Percentiles rank a stretch among this genome's conserved stretches.
These are phyloP conservation scores for Nepenthes mirabilis DNA, from an alignment of 148 eudicot genomes.

Conservation along the genomic window DNA sequence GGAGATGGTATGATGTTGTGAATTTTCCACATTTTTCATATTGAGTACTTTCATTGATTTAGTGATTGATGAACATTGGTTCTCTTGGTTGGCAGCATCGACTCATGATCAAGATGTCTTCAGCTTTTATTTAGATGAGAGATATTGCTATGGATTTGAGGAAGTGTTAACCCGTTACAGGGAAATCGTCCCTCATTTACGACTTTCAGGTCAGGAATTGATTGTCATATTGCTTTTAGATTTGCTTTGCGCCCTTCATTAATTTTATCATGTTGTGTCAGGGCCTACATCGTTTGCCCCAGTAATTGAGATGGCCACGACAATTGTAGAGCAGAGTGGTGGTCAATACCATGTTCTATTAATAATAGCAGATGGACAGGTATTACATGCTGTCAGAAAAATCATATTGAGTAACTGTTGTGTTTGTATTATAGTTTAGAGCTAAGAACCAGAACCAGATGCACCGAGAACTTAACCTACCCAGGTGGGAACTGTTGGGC, in stretches of 20 bases:
- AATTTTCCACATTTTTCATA: conserved; percentile 1
- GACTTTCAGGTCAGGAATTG: conserved; percentile 60
- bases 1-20: conserved; percentile 63
- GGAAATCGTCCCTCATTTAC: conserved; percentile 64
- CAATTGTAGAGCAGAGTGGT: conserved; percentile 81
- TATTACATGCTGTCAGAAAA: not conserved
- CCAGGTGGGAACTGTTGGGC: too few relatives aligned
- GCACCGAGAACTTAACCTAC: too few relatives aligned
- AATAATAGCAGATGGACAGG: conserved; percentile 87
- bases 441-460: too few relatives aligned
- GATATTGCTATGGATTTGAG: conserved; percentile 78
- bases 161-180: conserved; percentile 68
- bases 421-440: too few relatives aligned
- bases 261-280: conserved; percentile 6
- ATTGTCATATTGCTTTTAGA: conserved; percentile 3
- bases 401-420: not conserved
- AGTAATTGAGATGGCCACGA: conserved; percentile 79
- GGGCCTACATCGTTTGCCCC: conserved; percentile 99
- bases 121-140: conserved; percentile 61
- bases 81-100: conserved; percentile 40
- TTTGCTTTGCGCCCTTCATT: not conserved
- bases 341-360: conserved; percentile 92
- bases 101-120: conserved; percentile 92
- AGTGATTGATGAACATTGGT: not conserved
- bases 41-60: not conserved